Base-by-base conservation (phyloP, 2,329 filamentous ascomycete genomes). In the Paraphaeosphaeria sporulosa region DNA sequence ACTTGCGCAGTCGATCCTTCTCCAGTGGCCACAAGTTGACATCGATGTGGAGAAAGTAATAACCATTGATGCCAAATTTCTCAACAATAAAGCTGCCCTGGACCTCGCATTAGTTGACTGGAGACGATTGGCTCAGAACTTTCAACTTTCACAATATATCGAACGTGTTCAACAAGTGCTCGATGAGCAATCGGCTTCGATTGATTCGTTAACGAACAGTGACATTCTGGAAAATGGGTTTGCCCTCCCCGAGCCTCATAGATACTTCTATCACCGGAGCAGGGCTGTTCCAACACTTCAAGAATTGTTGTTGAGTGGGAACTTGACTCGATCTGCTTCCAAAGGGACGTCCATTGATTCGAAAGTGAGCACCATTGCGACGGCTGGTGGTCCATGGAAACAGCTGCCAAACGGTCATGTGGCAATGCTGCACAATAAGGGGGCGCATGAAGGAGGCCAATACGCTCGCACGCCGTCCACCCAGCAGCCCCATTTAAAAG, bases 101-200 rank as follows among this genome's bases (percentile, higher is more conserved):
- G 64, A 74, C 0, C 65, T 69, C 0, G 68, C 87, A 15, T 62
- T 65, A 0, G 77, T 78, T 0, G 81, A 85, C 53, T 88, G 85
- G 85, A 62, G 71, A 4, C 78, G 81, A 0, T 65, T 85, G 0
- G 80, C 76, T n/a, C 75, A 80, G 5, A 88, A 88, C 47, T 61
- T 77, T 10, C 76, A 83, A 30, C 74, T 87, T 0, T 79, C 76
- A 0, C 44, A 69, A 0, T 82, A 86, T 63, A 60, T 87, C 0
- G 57, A 74, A 10, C 46, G 77, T 27, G 79, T 84, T 0, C 83
- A 87, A 55, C 6, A 48, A 0, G 64, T 84, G 9, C 60, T 68
- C n/a, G 36, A 58, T 40, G 32, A 25, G 40, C 58, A 57, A 19
- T 23, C 10, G 10, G 30, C 13, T 30, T n/a, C 42, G 19, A 21